A percentile compares a stretch with the other conserved stretches of the same genome.
Evolutionary conservation across 805 yeast species (phyloP).

Genomic region (Candida anglica): DNA sequence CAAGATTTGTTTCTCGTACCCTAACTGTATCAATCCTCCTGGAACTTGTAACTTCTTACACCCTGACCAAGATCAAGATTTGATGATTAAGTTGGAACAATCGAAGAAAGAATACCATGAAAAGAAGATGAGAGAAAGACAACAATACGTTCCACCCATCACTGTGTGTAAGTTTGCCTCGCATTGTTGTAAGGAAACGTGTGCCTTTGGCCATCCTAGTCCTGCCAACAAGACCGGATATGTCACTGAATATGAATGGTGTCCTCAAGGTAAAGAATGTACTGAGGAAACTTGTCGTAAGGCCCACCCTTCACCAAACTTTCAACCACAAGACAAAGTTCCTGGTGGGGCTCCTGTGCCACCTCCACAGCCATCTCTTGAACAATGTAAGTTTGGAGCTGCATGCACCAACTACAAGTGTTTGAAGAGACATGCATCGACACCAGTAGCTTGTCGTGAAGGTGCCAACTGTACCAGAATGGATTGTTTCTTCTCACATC

Average conservation of each 20-base stretch:
- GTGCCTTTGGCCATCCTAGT: conserved; percentile 91
- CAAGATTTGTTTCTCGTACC: conserved; percentile 66
- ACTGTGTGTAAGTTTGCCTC: conserved; percentile 69
- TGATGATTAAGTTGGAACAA: conserved; percentile 64
- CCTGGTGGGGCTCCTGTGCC: conserved; percentile 11
- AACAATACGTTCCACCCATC: conserved; percentile 26
- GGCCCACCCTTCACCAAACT: conserved; percentile 79
- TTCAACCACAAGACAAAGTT: conserved; percentile 14
- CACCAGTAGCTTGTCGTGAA: conserved; percentile 72
- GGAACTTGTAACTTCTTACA: conserved; percentile 84
- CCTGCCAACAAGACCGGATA: conserved; percentile 75
- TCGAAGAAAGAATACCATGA: conserved; percentile 50
- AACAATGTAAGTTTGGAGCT: conserved; percentile 77
- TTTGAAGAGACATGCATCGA: conserved; percentile 79
- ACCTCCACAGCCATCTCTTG: conserved; percentile 52
- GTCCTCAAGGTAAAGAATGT: conserved; percentile 67
- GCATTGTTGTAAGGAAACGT: conserved; percentile 69
- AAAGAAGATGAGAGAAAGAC: conserved; percentile 31
- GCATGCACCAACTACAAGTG: conserved; percentile 77
- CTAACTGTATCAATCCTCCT: conserved; percentile 72
- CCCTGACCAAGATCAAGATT: conserved; percentile 77
- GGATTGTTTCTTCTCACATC: conserved; percentile 83
- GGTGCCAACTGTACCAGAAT: conserved; percentile 74
- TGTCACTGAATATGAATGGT: conserved; percentile 70
- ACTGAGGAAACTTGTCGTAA: conserved; percentile 56